Conservation (phyloP, 2,329 filamentous ascomycete genomes). For the Orbilia brochopaga region DNA sequence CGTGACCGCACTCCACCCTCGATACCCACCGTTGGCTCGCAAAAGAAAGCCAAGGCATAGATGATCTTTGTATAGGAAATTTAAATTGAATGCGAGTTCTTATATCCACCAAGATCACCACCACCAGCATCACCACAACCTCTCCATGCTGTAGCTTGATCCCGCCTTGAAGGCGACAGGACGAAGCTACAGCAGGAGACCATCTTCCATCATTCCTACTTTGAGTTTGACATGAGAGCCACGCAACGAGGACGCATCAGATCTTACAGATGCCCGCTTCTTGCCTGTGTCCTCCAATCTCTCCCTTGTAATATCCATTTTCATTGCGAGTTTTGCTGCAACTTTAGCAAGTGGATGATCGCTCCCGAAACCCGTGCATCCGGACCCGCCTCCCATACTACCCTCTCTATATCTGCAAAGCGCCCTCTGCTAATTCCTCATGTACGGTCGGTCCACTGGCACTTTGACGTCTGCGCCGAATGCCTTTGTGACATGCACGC, state of each 20-base stretch:
- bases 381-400: constrained; percentile 18
- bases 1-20: constrained; percentile 36
- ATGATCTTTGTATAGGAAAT: constrained; percentile 14
- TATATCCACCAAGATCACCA: constrained; percentile 18
- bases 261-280: constrained; percentile 8
- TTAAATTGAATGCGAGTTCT: constrained; percentile 48
- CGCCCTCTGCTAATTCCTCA: constrained; percentile 2
- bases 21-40: constrained; percentile 42
- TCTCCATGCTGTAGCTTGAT: not conserved
- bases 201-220: constrained; percentile 29
- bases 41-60: constrained; percentile 49
- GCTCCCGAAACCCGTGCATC: constrained; percentile 17
- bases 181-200: constrained; percentile 24
- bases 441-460: not conserved
- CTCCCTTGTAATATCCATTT: constrained; percentile 17
- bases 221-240: constrained; percentile 10
- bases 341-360: constrained; percentile 47
- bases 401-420: constrained; percentile 20
- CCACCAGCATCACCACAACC: not conserved
- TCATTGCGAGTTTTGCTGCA: constrained; percentile 35
- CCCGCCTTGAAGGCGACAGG: constrained; percentile 39
- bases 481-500: constrained; percentile 1
- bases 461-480: not conserved
- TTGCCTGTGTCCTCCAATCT: not conserved
- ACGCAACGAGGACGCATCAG: constrained; percentile 8